Percentiles rank a stretch among this genome's conserved stretches.
phyloP scores from a whole-genome alignment of 129 eudicot genomes.

The Rutidosis leptorrhynchoides region DNA sequence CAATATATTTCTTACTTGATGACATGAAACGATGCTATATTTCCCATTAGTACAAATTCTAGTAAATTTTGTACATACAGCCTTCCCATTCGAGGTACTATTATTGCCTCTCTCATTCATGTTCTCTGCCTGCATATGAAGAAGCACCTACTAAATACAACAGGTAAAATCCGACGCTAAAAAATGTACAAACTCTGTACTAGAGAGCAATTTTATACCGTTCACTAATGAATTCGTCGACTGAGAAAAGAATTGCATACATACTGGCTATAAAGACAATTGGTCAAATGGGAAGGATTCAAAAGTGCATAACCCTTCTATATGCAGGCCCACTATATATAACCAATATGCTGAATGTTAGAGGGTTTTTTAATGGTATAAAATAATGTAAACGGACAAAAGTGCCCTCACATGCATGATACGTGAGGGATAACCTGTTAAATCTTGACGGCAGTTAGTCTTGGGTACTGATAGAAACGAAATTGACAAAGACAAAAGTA shows the following conservation, averaged over 20 bases:
- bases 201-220: background rate
- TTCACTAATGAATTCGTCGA: background rate
- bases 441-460: no score
- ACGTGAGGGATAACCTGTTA: no score
- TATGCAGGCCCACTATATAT: no score
- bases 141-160: background rate
- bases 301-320: no score
- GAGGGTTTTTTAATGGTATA: no score
- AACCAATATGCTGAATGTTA: no score
- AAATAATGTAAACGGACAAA: no score
- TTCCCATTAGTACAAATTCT: conserved; percentile 70
- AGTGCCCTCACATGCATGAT: no score
- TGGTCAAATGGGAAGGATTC: background rate
- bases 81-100: conserved; percentile 57
- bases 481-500: no score
- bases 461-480: no score
- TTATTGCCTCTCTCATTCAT: conserved; percentile 29
- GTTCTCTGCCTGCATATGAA: conserved; percentile 45
- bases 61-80: conserved; percentile 83
- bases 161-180: background rate
- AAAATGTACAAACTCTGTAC: background rate
- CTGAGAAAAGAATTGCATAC: background rate
- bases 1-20: conserved; percentile 55
- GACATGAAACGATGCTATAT: conserved; percentile 82
- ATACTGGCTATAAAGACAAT: no score